Percentiles rank a stretch among this genome's conserved stretches.
These are phyloP conservation scores for Sporothrix variecibatus DNA, from an alignment of 2,329 filamentous ascomycete genomes.

Conservation along the genomic window DNA sequence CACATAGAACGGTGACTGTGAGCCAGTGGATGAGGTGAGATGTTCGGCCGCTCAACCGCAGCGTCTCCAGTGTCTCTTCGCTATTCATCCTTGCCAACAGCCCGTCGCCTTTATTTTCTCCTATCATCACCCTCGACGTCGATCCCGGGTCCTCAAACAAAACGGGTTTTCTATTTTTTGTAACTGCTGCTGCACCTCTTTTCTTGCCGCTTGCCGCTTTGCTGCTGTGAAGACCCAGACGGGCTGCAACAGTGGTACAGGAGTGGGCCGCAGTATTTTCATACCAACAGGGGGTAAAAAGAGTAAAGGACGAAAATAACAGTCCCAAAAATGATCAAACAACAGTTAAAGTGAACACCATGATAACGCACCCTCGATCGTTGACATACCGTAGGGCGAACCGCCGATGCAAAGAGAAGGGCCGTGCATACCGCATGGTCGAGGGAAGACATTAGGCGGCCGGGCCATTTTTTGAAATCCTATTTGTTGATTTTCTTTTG, in stretches of 20 bases:
- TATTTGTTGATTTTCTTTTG: not conserved
- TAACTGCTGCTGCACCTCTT: too few species aligned
- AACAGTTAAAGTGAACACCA: not conserved
- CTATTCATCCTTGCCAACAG: not conserved
- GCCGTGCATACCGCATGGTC: not conserved
- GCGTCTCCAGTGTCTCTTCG: not conserved
- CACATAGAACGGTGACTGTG: not conserved
- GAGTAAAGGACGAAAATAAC: not conserved
- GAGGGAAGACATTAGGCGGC: constrained; percentile 5
- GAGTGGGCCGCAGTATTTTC: not conserved
- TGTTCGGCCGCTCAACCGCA: not conserved
- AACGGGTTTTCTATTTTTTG: constrained; percentile 16
- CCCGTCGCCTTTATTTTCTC: not conserved
- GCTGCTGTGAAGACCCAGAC: not conserved
- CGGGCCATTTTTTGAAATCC: not conserved
- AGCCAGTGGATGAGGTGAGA: not conserved
- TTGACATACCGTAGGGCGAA: not conserved
- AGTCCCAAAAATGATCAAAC: not conserved
- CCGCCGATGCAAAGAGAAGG: not conserved
- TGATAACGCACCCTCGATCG: not conserved
- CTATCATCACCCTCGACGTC: not conserved
- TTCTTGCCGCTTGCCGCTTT: not conserved
- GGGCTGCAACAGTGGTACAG: constrained; percentile 1
- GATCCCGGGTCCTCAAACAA: constrained; percentile 21
- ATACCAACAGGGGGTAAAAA: not conserved